phyloP scores from a whole-genome alignment of 106 monocot genomes.

The Dendrobium catenatum region DNA sequence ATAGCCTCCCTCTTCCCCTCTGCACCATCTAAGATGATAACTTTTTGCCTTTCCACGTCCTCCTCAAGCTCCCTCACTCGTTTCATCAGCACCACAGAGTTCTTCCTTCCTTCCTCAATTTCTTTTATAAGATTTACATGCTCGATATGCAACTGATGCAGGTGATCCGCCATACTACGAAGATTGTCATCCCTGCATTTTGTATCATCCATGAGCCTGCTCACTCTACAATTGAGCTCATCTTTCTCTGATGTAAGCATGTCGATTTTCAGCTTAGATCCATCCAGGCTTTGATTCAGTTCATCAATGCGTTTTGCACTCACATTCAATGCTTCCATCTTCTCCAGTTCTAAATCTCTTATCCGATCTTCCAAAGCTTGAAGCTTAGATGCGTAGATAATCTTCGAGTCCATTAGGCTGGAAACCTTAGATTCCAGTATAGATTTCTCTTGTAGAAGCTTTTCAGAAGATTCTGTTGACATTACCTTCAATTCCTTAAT shows the following conservation, averaged over 20 bases:
- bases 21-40: constrained; percentile 39
- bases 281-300: constrained; percentile 25
- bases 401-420: background rate
- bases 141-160: constrained; percentile 47
- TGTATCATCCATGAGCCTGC: constrained; percentile 15
- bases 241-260: constrained; percentile 41
- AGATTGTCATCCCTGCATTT: constrained; percentile 15
- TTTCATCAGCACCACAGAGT: constrained; percentile 8
- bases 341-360: constrained; percentile 25
- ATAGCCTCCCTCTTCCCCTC: constrained; percentile 95
- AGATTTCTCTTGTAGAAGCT: constrained; percentile 28
- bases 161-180: constrained; percentile 14
- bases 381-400: background rate
- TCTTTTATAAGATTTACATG: constrained; percentile 35
- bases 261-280: constrained; percentile 20
- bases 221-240: constrained; percentile 17
- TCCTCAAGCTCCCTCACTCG: constrained; percentile 43
- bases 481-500: constrained; percentile 25
- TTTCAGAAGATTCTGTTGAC: constrained; percentile 7
- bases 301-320: constrained; percentile 13
- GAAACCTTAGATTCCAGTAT: background rate
- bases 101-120: constrained; percentile 21
- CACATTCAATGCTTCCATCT: constrained; percentile 10
- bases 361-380: constrained; percentile 13
- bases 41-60: constrained; percentile 53